Conservation (phyloP, 331 rosid species). For the Stylosanthes scabra region DNA sequence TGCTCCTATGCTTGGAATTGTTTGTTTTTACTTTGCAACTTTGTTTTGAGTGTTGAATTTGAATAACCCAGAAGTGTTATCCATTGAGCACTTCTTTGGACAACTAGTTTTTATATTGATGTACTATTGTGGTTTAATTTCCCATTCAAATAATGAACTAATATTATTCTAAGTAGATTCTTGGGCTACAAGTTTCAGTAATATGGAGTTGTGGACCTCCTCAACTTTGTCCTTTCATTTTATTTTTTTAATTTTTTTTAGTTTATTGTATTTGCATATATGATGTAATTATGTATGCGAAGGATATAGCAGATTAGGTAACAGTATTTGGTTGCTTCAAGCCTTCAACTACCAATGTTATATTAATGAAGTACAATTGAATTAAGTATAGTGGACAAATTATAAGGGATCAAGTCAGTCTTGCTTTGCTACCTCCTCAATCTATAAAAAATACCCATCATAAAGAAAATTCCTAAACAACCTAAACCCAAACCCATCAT, state of each 20-base stretch:
- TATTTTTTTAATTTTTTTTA: too few species aligned
- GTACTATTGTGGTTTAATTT: background rate
- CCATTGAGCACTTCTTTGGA: background rate
- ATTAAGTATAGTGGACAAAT: background rate
- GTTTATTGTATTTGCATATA: too few species aligned
- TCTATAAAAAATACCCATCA: constrained; percentile 44
- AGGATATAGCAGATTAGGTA: too few species aligned
- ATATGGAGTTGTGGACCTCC: background rate
- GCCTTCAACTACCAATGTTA: too few species aligned
- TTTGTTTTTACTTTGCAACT: background rate
- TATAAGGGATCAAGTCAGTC: too few species aligned
- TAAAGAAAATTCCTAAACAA: constrained; percentile 69
- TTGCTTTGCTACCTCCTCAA: too few species aligned
- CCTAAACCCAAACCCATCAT: constrained; percentile 64
- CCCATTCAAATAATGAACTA: background rate
- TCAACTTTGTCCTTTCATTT: too few species aligned
- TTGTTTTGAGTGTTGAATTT: background rate
- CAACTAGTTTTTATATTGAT: background rate
- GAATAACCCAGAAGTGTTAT: background rate
- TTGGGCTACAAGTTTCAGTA: too few species aligned
- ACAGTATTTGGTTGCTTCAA: too few species aligned
- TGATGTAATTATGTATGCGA: too few species aligned
- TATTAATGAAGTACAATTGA: too few species aligned
- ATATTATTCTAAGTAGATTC: background rate
- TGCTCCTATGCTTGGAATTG: background rate